Percentiles rank a stretch among this genome's conserved stretches.
phyloP scores from a whole-genome alignment of 2,329 filamentous ascomycete genomes.

The Venturia aucupariae region DNA sequence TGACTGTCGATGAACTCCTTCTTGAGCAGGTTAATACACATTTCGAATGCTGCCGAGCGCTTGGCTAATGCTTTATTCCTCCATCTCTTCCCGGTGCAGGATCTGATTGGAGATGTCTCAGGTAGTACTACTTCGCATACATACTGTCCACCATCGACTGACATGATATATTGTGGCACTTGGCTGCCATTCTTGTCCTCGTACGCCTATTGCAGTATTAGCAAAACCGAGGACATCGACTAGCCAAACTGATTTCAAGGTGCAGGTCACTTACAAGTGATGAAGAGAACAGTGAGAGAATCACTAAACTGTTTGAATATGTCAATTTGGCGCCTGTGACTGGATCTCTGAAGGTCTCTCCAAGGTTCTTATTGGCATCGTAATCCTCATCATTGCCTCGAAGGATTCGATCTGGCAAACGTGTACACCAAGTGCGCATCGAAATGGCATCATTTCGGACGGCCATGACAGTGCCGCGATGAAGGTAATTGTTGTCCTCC shows the following conservation, averaged over 20 bases:
- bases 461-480: constrained; percentile 49
- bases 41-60: constrained; percentile 79
- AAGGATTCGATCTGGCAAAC: constrained; percentile 66
- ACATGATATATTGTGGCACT: constrained; percentile 35
- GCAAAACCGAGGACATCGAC: not conserved
- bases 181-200: constrained; percentile 5
- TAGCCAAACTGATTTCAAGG: too few species aligned
- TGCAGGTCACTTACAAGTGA: constrained; percentile 58
- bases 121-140: constrained; percentile 74
- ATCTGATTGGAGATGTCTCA: constrained; percentile 59
- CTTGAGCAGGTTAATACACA: constrained; percentile 61
- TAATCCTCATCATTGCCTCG: constrained; percentile 49
- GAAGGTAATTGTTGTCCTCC: constrained; percentile 57
- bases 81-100: constrained; percentile 53
- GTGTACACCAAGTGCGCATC: constrained; percentile 67
- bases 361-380: constrained; percentile 42
- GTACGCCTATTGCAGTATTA: not conserved
- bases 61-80: constrained; percentile 69
- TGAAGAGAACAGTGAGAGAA: constrained; percentile 65
- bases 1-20: constrained; percentile 61
- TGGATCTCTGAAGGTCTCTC: constrained; percentile 51
- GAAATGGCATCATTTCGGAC: constrained; percentile 48
- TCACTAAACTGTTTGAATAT: constrained; percentile 60
- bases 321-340: constrained; percentile 69
- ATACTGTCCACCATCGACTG: constrained; percentile 49